Conservation (phyloP, 345 rosid species). For the Passiflora organensis region DNA sequence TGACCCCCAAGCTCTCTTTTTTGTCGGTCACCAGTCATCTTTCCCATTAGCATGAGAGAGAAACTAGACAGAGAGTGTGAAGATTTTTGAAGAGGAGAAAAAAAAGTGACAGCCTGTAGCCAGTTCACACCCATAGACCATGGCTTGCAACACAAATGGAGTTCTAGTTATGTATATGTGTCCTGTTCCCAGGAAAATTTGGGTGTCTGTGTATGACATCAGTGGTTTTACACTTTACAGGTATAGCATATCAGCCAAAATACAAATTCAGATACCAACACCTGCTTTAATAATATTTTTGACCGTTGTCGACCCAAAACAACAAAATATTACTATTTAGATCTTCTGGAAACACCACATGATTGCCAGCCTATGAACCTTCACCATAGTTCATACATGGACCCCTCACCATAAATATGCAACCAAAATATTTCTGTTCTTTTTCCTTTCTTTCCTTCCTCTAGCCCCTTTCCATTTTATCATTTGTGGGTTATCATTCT, state of each 20-base stretch:
- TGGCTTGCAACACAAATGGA: neutral
- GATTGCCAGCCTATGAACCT: constrained; percentile 21
- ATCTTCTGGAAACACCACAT: constrained; percentile 25
- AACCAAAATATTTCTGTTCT: neutral
- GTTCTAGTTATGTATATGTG: too few relatives aligned
- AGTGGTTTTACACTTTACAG: neutral
- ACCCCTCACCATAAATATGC: constrained; percentile 13
- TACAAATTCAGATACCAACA: too few relatives aligned
- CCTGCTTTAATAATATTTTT: neutral
- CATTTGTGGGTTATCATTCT: neutral
- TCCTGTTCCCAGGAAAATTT: neutral
- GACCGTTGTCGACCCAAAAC: neutral
- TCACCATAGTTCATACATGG: constrained; percentile 4
- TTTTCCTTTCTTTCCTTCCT: neutral
- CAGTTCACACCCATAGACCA: constrained; percentile 20
- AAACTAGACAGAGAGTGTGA: too few relatives aligned
- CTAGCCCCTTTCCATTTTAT: neutral
- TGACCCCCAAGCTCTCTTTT: constrained; percentile 3
- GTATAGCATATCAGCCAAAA: too few relatives aligned
- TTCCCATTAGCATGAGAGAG: constrained; percentile 4
- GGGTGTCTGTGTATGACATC: neutral
- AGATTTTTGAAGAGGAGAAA: neutral
- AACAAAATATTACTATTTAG: constrained; percentile 1
- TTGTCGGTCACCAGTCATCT: constrained; percentile 37
- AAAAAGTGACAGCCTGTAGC: constrained; percentile 33